phyloP scores from a whole-genome alignment of 139 green algal genomes.

The Auxenochlorella protothecoides region DNA sequence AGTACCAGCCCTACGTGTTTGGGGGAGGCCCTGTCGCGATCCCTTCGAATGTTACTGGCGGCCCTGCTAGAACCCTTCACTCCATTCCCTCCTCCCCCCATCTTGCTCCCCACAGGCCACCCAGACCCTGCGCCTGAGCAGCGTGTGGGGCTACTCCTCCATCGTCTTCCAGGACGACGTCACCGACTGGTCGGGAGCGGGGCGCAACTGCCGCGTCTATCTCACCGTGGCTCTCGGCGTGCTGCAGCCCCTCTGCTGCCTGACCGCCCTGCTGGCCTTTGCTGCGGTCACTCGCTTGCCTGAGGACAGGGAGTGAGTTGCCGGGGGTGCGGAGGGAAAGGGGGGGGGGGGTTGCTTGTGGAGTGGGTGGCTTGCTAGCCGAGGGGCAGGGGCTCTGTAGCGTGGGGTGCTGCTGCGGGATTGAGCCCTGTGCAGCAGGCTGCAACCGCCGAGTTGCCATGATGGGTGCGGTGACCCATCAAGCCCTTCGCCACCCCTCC shows the following conservation, averaged over 20 bases:
- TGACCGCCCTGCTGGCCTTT: constrained; percentile 5
- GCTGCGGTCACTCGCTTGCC: too few species aligned
- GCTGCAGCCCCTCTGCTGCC: constrained; percentile 10
- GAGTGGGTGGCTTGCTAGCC: too few species aligned
- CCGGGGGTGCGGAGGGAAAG: too few species aligned
- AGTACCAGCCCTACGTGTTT: too few species aligned
- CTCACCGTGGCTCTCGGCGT: constrained; percentile 16
- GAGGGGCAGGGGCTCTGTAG: too few species aligned
- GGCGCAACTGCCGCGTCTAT: constrained; percentile 25
- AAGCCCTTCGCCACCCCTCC: too few species aligned
- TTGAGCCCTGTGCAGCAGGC: not conserved
- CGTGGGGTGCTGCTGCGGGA: not conserved
- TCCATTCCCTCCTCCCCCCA: not conserved
- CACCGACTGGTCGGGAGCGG: constrained; percentile 13
- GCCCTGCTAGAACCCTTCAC: too few species aligned
- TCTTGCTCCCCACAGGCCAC: not conserved
- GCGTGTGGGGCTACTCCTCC: constrained; percentile 21
- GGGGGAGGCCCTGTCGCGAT: too few species aligned
- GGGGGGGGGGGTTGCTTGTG: too few species aligned
- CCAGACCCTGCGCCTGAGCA: constrained; percentile 17
- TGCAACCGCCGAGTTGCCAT: not conserved
- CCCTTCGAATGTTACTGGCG: too few species aligned
- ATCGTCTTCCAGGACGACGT: constrained; percentile 4
- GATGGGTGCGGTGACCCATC: too few species aligned
- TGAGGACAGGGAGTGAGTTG: too few species aligned